Conservation (phyloP, 129 eudicot species). For the Escallonia rubra region DNA sequence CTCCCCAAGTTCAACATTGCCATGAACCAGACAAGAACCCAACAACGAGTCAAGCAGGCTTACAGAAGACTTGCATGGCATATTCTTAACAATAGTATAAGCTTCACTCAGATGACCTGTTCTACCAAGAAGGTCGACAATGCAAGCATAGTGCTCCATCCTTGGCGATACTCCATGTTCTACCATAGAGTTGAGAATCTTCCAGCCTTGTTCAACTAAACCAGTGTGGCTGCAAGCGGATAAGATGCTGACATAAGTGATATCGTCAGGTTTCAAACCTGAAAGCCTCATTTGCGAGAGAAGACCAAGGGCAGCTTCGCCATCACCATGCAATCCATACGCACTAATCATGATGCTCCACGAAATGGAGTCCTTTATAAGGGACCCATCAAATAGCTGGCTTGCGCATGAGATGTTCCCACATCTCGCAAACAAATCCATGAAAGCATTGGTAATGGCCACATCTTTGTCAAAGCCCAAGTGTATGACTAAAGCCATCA, state of each 20-base stretch:
- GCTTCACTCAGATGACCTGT: constrained; percentile 51
- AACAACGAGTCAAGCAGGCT: constrained; percentile 41
- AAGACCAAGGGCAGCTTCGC: constrained; percentile 36
- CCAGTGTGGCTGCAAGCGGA: constrained; percentile 62
- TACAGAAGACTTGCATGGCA: constrained; percentile 16
- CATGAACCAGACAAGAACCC: constrained; percentile 50
- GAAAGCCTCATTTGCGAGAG: constrained; percentile 29
- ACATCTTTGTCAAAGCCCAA: constrained; percentile 39
- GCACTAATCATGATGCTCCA: constrained; percentile 54
- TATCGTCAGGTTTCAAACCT: constrained; percentile 40
- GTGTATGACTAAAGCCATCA: constrained; percentile 29
- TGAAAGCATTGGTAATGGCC: constrained; percentile 35
- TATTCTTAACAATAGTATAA: constrained; percentile 27
- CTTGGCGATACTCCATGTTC: constrained; percentile 24
- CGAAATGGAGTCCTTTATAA: constrained; percentile 38
- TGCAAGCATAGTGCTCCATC: constrained; percentile 48
- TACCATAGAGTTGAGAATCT: constrained; percentile 35
- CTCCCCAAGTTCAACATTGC: constrained; percentile 38
- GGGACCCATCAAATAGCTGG: constrained; percentile 28
- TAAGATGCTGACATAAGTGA: constrained; percentile 44
- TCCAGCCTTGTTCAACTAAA: constrained; percentile 29
- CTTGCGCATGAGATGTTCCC: constrained; percentile 39
- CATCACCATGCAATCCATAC: constrained; percentile 47
- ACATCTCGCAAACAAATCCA: constrained; percentile 43
- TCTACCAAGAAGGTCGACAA: constrained; percentile 53